phyloP scores from a whole-genome alignment of 805 yeast genomes.

The Saccharomycopsis sp. region DNA sequence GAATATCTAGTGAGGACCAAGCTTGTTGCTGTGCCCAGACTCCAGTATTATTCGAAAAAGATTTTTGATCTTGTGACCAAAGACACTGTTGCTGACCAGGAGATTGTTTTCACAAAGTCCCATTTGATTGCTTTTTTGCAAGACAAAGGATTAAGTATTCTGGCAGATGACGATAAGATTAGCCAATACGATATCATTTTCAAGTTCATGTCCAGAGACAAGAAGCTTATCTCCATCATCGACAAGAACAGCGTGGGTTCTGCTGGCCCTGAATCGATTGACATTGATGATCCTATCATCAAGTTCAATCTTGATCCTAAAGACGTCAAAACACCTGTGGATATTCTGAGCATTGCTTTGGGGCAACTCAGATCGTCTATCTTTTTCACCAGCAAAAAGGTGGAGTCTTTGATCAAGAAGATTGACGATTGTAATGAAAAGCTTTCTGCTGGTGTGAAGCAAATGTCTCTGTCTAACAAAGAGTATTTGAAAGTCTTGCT shows the following conservation, averaged over 20 bases:
- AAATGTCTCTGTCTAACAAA: slow-evolving; percentile 6
- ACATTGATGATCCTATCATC: slow-evolving; percentile 12
- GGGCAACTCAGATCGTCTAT: slow-evolving; percentile 11
- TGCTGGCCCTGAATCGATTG: slow-evolving; percentile 2
- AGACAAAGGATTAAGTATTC: not conserved
- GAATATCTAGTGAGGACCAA: slow-evolving; percentile 12
- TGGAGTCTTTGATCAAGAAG: slow-evolving; percentile 6
- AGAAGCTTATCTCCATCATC: not conserved
- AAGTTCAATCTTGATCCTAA: not conserved
- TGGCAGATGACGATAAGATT: not conserved
- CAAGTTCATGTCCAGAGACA: not conserved
- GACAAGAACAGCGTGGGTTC: not conserved
- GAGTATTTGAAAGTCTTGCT: slow-evolving; percentile 15
- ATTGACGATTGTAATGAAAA: slow-evolving; percentile 7
- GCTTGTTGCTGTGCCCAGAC: slow-evolving; percentile 10
- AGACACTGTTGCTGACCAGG: not conserved
- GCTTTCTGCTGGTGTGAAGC: not conserved
- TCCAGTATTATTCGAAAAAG: slow-evolving; percentile 4
- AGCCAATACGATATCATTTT: not conserved
- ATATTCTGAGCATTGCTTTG: slow-evolving; percentile 7
- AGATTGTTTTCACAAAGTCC: not conserved
- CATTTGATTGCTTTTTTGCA: not conserved
- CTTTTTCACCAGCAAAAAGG: slow-evolving; percentile 2
- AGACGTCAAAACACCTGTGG: not conserved
- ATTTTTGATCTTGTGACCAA: not conserved